phyloP scores from a whole-genome alignment of 2,329 filamentous ascomycete genomes.

The Neofusicoccum cordaticola region DNA sequence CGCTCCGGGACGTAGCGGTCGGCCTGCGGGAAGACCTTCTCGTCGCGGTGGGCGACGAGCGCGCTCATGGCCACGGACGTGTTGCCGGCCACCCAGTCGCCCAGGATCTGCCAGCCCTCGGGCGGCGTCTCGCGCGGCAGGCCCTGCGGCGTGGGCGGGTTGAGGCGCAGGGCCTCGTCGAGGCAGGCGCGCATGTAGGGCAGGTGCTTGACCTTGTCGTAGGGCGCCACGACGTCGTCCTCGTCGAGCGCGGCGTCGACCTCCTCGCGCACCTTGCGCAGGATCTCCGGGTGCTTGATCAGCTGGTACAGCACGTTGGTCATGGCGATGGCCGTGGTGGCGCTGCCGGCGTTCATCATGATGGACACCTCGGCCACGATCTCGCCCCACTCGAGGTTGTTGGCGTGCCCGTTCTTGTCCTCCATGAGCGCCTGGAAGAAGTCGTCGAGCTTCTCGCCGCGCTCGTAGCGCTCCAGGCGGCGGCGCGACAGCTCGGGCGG shows the following conservation, averaged over 20 bases:
- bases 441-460: conserved; percentile 13
- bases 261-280: conserved; percentile 25
- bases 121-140: conserved; percentile 29
- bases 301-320: conserved; percentile 37
- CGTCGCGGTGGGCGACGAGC: conserved; percentile 46
- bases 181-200: conserved; percentile 34
- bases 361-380: conserved; percentile 2
- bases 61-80: conserved; percentile 38
- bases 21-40: conserved; percentile 50
- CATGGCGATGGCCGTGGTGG: conserved; percentile 36
- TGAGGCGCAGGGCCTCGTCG: conserved; percentile 26
- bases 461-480: conserved; percentile 45
- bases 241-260: conserved; percentile 18
- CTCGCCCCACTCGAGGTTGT: conserved; percentile 8
- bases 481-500: conserved; percentile 46
- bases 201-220: conserved; percentile 24
- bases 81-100: conserved; percentile 32
- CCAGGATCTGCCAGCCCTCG: conserved; percentile 21
- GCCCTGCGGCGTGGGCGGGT: conserved; percentile 21
- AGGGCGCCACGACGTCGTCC: conserved; percentile 21
- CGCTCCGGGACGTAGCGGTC: conserved; percentile 48
- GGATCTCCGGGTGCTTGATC: conserved; percentile 30
- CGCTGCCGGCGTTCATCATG: conserved; percentile 31
- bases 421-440: conserved; percentile 15
- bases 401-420: not conserved